phyloP scores from a whole-genome alignment of 2,329 filamentous ascomycete species.

The Elsinoe ampelina region DNA sequence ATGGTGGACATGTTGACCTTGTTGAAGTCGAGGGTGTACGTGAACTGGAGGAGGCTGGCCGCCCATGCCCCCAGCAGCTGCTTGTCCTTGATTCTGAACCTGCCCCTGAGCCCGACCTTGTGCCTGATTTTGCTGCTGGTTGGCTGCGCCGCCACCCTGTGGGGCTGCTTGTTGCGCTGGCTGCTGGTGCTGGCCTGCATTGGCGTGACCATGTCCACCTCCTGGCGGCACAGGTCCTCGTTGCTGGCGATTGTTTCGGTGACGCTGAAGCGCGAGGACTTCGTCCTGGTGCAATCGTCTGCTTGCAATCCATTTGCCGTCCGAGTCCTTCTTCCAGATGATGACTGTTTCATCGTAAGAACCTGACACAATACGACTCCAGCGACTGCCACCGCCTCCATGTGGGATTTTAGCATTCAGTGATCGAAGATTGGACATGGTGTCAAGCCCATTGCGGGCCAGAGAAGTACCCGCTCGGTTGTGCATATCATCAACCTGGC shows the following conservation, averaged over 20 bases:
- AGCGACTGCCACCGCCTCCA: conserved; percentile 78
- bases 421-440: conserved; percentile 50
- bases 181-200: conserved; percentile 16
- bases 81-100: conserved; percentile 30
- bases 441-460: conserved; percentile 1
- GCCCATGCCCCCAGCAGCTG: conserved; percentile 17
- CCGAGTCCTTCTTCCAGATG: conserved; percentile 75
- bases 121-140: conserved; percentile 21
- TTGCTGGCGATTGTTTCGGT: neutral
- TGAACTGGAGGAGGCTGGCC: conserved; percentile 3
- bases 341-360: conserved; percentile 95
- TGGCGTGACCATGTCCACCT: conserved; percentile 6
- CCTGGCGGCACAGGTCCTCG: neutral
- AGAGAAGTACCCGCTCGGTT: neutral
- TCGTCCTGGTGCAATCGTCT: conserved; percentile 43
- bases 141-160: neutral
- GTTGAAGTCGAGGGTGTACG: conserved; percentile 10
- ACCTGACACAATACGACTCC: conserved; percentile 91
- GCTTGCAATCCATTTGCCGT: conserved; percentile 74
- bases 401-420: conserved; percentile 71
- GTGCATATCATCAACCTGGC: neutral
- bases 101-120: conserved; percentile 30
- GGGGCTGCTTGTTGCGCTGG: conserved; percentile 11
- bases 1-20: conserved; percentile 27
- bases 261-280: conserved; percentile 9